Evolutionary conservation across 2,329 filamentous ascomycete genomes (phyloP).

Genomic region (Thielaviopsis ethacetica): DNA sequence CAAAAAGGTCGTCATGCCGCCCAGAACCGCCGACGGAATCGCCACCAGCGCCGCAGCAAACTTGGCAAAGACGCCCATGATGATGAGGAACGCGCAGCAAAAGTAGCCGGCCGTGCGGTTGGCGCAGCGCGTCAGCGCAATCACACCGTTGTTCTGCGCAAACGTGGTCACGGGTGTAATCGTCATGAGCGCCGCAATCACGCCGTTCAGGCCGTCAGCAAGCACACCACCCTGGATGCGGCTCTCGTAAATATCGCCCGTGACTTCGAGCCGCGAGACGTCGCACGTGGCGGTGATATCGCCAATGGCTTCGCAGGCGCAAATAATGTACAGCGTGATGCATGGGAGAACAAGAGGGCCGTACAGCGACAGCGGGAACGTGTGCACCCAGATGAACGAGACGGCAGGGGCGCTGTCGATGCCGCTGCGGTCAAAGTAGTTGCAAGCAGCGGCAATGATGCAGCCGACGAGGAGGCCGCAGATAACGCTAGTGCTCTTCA

Average conservation of each 20-base stretch:
- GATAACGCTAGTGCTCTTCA: constrained; percentile 66
- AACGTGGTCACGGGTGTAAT: constrained; percentile 69
- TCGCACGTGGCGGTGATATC: constrained; percentile 72
- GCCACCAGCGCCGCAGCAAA: constrained; percentile 65
- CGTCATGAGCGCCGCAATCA: constrained; percentile 60
- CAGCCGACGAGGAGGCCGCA: constrained; percentile 59
- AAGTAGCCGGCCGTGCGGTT: constrained; percentile 69
- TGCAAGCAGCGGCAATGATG: constrained; percentile 60
- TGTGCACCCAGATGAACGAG: constrained; percentile 66
- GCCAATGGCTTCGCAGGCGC: constrained; percentile 64
- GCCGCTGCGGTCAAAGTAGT: constrained; percentile 59
- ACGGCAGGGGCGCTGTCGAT: constrained; percentile 56
- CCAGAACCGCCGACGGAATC: constrained; percentile 51
- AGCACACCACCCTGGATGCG: constrained; percentile 66
- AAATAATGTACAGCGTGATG: constrained; percentile 53
- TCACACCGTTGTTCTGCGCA: constrained; percentile 74
- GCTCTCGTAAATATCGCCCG: constrained; percentile 55
- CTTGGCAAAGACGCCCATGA: constrained; percentile 73
- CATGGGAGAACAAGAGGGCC: constrained; percentile 58
- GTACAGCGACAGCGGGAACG: constrained; percentile 56
- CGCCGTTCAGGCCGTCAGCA: constrained; percentile 60
- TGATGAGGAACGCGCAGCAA: constrained; percentile 57
- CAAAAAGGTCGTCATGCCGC: constrained; percentile 65
- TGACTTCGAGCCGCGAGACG: constrained; percentile 58
- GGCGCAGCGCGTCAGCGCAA: constrained; percentile 65